phyloP scores from a whole-genome alignment of 441 rosid species.

The Macaranga tanarius region DNA sequence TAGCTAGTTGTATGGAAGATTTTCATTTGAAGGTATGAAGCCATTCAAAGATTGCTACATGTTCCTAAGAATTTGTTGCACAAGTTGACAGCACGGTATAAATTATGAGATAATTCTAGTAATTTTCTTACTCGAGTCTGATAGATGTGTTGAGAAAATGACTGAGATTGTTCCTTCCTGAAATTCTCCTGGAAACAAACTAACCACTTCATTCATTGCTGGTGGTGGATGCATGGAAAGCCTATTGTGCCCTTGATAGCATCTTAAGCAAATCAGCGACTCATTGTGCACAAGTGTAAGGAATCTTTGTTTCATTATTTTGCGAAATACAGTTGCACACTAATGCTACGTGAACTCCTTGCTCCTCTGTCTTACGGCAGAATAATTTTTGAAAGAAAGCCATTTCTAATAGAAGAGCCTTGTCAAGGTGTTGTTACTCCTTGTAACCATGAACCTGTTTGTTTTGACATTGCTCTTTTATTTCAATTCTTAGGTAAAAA shows the following conservation, averaged over 20 bases:
- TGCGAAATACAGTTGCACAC: not conserved
- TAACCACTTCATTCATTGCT: no score
- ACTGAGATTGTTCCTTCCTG: no score
- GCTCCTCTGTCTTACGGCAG: not conserved
- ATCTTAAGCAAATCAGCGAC: not conserved
- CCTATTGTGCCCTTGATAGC: not conserved
- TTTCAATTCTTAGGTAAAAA: no score
- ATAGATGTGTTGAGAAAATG: not conserved
- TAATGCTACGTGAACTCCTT: not conserved
- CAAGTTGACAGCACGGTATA: slow-evolving; percentile 8
- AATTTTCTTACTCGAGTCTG: not conserved
- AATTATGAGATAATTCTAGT: not conserved
- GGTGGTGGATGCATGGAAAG: not conserved
- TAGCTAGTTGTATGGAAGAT: slow-evolving; percentile 19
- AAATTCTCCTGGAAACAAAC: not conserved
- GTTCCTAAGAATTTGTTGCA: slow-evolving; percentile 14
- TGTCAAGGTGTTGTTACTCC: not conserved
- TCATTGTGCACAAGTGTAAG: not conserved
- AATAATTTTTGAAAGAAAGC: not conserved
- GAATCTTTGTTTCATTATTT: not conserved
- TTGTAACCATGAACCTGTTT: no score
- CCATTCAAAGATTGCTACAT: not conserved
- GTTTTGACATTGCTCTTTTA: no score
- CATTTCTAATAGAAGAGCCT: not conserved
- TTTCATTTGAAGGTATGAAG: slow-evolving; percentile 12